Evolutionary conservation across 768 basidiomycete genomes (phyloP).

Genomic region (Chalciporus sphaerocephalus): DNA sequence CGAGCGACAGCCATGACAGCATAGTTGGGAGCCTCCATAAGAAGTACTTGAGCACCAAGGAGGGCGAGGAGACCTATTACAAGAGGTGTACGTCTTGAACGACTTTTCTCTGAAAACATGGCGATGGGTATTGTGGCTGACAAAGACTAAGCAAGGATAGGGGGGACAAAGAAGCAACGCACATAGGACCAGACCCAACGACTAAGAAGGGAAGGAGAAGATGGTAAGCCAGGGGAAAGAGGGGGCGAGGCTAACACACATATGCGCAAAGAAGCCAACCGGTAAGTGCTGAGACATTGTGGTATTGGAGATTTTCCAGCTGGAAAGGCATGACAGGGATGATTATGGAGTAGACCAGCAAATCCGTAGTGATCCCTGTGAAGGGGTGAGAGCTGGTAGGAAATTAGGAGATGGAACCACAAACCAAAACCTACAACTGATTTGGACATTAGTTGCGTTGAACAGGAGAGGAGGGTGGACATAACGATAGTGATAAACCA

Average conservation of each 20-base stretch:
- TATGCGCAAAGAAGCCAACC: conserved; percentile 63
- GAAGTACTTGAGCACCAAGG: conserved; percentile 51
- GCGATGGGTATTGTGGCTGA: conserved; percentile 57
- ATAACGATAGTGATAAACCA: conserved; percentile 49
- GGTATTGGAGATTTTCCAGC: conserved; percentile 45
- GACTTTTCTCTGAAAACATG: conserved; percentile 48
- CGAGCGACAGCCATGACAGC: conserved; percentile 56
- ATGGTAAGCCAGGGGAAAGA: conserved; percentile 1
- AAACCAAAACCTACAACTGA: conserved; percentile 48
- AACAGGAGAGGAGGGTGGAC: not conserved
- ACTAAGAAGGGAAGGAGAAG: conserved; percentile 31
- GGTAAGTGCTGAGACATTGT: conserved; percentile 43
- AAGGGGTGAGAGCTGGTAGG: not conserved
- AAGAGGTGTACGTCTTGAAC: conserved; percentile 45
- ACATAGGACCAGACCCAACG: conserved; percentile 54
- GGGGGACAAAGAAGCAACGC: conserved; percentile 13
- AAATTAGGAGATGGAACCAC: conserved; percentile 8
- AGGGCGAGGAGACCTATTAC: conserved; percentile 47
- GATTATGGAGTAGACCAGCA: conserved; percentile 58
- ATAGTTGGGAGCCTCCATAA: conserved; percentile 60
- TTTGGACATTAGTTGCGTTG: not conserved
- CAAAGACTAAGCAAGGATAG: not conserved
- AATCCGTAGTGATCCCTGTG: conserved; percentile 43
- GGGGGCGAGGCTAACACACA: conserved; percentile 32
- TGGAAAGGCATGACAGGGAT: conserved; percentile 65